A percentile compares a stretch with the other conserved stretches of the same genome.
Conservation (phyloP, 1,284 basidiomycete species). For the Stygiomarasmius scandens region DNA sequence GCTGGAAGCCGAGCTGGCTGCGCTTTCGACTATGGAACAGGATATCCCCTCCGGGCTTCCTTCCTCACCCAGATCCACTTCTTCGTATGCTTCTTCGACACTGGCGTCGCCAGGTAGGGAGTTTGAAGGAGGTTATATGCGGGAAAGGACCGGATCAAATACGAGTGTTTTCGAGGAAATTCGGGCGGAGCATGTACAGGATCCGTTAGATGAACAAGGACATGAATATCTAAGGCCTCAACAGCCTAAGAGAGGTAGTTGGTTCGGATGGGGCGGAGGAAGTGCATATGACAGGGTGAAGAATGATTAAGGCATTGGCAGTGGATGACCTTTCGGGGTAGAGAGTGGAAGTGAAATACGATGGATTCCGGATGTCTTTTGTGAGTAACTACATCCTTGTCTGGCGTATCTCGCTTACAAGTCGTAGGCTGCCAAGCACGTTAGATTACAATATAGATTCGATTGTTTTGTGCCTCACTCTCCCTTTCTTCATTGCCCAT, state of each 20-base stretch:
- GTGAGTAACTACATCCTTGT: too few species aligned
- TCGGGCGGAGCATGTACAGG: constrained; percentile 8
- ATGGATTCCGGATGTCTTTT: too few species aligned
- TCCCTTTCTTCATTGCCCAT: too few species aligned
- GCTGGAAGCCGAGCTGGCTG: constrained; percentile 60
- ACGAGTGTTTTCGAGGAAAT: constrained; percentile 16
- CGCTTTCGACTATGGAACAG: constrained; percentile 31
- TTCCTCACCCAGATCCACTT: background rate
- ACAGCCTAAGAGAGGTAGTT: constrained; percentile 6
- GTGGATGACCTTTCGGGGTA: too few species aligned
- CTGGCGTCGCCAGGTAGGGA: background rate
- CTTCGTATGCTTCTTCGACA: constrained; percentile 1
- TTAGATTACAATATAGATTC: too few species aligned
- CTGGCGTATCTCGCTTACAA: too few species aligned
- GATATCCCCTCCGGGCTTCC: constrained; percentile 23
- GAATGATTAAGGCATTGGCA: constrained; percentile 29
- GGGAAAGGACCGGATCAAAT: constrained; percentile 14
- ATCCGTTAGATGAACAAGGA: constrained; percentile 5
- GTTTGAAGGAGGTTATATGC: background rate
- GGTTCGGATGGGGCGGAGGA: constrained; percentile 14
- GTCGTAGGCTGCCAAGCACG: too few species aligned
- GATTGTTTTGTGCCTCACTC: too few species aligned
- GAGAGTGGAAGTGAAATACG: too few species aligned
- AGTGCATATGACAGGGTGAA: constrained; percentile 37
- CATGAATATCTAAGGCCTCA: constrained; percentile 10